Evolutionary conservation across 345 rosid genomes (phyloP), one percentile per base, ranked within the genome.

Genomic region (Ricinus communis): DNA sequence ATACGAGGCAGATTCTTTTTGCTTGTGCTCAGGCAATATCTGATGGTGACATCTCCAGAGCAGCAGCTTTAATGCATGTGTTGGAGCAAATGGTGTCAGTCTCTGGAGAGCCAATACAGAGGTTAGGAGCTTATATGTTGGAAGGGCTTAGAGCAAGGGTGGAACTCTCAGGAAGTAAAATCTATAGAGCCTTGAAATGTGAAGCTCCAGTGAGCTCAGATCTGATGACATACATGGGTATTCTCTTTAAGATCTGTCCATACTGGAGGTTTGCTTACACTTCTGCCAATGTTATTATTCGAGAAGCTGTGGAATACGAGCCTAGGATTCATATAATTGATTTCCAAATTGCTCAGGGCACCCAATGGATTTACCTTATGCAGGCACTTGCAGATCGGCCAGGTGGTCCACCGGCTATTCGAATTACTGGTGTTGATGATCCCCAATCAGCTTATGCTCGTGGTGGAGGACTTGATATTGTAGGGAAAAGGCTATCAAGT

Each of bases 71-170:
- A 24, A 88, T 95, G 79, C 85, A 80, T 24, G 82, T 81, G 60
- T 71, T 95, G 88, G 99, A 89, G 74, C 86, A 83, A 77, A 90
- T 84, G 93, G 99, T 95, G 31, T 95, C 99, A 0, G 91, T 95
- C 58, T 85, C 86, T 11, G 98, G 99, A 40, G 93, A 82, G 54
- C 97, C 99, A 4, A 71, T 90, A 56, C 91, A 92, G 69, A 85
- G 99, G 24, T 66, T 90, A 54, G 97, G 96, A 13, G 88, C 99
- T 55, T 95, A 95, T 76, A 76, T 95, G 91, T 78, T 91, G 77
- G 99, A 95, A 83, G 97, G 98, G 72, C 93, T 95, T 46, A 80
- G 93, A 80, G 98, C 99, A 0, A 90, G 93, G 83, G 77, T 95
- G 78, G 94, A 90, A 62, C 84, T 84, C 12, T 89, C 99, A 0